Evolutionary conservation across 2,329 filamentous ascomycete species (phyloP).

Genomic region (Amauroascus niger): DNA sequence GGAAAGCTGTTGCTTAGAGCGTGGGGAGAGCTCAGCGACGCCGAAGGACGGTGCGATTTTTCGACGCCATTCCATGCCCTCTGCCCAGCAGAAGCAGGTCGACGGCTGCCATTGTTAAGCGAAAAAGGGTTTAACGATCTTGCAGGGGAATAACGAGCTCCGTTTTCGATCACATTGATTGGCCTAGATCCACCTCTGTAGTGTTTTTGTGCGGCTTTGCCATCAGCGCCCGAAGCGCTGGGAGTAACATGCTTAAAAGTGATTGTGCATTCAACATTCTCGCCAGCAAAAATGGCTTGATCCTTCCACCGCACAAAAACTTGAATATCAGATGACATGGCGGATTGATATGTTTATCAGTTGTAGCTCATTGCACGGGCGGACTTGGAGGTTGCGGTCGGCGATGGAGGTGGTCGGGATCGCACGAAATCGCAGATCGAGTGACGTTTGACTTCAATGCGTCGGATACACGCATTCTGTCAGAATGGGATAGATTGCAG

Average conservation of each 20-base stretch:
- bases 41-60: constrained; percentile 30
- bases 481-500: background rate
- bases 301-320: constrained; percentile 94
- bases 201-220: constrained; percentile 25
- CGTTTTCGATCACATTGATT: constrained; percentile 26
- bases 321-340: constrained; percentile 62
- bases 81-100: constrained; percentile 29
- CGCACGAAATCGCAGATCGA: background rate
- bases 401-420: constrained; percentile 1
- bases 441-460: background rate
- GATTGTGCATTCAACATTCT: constrained; percentile 90
- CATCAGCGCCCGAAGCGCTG: constrained; percentile 28
- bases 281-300: constrained; percentile 88
- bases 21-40: constrained; percentile 34
- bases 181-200: constrained; percentile 33
- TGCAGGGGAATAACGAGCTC: constrained; percentile 32
- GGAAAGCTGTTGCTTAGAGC: constrained; percentile 35
- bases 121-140: constrained; percentile 32
- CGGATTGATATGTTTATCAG: constrained; percentile 9
- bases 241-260: constrained; percentile 80
- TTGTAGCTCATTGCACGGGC: constrained; percentile 6
- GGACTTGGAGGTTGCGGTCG: background rate
- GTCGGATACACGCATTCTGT: constrained; percentile 7
- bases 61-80: constrained; percentile 21
- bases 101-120: constrained; percentile 26